Evolutionary conservation across 306 rosid species (phyloP).

Genomic region (Lotus japonicus): DNA sequence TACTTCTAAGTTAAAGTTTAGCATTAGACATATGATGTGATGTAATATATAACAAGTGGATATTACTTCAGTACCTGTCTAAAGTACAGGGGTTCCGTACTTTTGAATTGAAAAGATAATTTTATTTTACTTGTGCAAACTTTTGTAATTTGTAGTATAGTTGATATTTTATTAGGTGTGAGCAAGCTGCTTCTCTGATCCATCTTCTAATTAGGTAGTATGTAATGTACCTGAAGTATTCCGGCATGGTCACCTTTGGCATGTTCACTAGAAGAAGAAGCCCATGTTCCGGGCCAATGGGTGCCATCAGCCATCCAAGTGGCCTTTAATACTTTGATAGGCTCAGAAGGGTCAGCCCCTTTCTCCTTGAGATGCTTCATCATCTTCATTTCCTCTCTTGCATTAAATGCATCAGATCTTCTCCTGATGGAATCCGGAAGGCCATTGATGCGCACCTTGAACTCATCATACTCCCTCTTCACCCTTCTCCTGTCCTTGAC

Average conservation of each 20-base stretch:
- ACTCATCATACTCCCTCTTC: constrained; percentile 52
- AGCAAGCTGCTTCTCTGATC: too few relatives aligned
- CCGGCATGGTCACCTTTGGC: constrained; percentile 44
- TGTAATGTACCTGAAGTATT: constrained; percentile 39
- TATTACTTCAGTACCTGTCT: too few relatives aligned
- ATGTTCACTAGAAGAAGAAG: constrained; percentile 28
- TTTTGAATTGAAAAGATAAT: too few relatives aligned
- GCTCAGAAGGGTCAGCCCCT: constrained; percentile 32
- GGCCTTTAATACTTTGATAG: constrained; percentile 36
- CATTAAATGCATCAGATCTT: constrained; percentile 53
- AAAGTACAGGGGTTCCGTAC: too few relatives aligned
- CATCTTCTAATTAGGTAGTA: too few relatives aligned
- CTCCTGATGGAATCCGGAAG: constrained; percentile 48
- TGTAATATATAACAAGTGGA: too few relatives aligned
- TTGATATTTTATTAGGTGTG: too few relatives aligned
- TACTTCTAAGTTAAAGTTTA: too few relatives aligned
- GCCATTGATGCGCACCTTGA: constrained; percentile 46
- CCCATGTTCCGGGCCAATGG: constrained; percentile 57
- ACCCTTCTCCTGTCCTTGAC: constrained; percentile 51
- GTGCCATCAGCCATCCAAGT: constrained; percentile 64
- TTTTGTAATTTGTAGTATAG: too few relatives aligned
- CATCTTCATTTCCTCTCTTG: constrained; percentile 55
- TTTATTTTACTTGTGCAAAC: too few relatives aligned
- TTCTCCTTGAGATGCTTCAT: constrained; percentile 43
- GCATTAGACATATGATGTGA: too few relatives aligned